phyloP scores from a whole-genome alignment of 2,329 filamentous ascomycete species.

The Xylaria sp. region DNA sequence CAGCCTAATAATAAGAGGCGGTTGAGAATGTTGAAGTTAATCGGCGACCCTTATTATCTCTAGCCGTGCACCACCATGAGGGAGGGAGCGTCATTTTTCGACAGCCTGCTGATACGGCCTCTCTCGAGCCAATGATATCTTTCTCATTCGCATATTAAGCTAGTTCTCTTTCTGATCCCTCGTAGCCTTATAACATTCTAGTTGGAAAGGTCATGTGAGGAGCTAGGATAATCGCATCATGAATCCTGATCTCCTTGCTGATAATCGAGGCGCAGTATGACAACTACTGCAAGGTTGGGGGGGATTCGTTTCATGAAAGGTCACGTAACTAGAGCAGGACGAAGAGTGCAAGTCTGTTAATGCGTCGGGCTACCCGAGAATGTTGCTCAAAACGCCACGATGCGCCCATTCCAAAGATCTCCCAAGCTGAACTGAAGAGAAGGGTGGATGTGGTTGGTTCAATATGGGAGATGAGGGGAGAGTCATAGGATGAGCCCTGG shows the following conservation, averaged over 20 bases:
- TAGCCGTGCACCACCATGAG: no score
- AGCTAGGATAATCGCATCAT: no score
- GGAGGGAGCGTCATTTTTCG: neutral
- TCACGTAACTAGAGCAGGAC: neutral
- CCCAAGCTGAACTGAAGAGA: constrained; percentile 2
- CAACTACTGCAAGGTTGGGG: neutral
- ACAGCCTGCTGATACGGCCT: neutral
- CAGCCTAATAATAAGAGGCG: neutral
- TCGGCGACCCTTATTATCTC: no score
- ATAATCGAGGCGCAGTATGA: neutral
- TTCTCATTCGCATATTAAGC: neutral
- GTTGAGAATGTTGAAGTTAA: neutral
- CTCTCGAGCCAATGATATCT: neutral
- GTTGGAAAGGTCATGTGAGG: no score
- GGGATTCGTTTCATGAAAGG: neutral
- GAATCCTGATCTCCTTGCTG: neutral
- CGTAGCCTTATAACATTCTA: no score
- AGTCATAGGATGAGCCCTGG: neutral
- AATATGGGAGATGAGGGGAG: neutral
- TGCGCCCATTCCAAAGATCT: constrained; percentile 4
- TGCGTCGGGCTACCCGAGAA: constrained; percentile 10
- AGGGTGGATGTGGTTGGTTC: neutral
- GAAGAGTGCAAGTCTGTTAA: neutral
- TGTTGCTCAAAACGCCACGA: constrained; percentile 22
- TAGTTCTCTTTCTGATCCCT: neutral